These are phyloP conservation scores for Curvularia spicifera DNA, from an alignment of 2,329 filamentous ascomycete species.

Conservation along the genomic window DNA sequence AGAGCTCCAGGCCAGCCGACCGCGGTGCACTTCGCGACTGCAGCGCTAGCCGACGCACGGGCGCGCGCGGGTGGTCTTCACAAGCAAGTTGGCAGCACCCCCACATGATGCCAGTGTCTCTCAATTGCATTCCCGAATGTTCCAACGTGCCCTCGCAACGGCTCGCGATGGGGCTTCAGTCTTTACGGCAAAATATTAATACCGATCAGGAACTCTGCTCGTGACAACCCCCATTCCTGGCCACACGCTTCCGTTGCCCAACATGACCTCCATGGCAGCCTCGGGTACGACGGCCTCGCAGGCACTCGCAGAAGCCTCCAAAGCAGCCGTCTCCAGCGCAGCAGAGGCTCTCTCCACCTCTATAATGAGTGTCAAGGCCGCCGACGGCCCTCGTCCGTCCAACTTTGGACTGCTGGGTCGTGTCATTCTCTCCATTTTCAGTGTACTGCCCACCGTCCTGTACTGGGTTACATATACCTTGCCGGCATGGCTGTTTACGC, in stretches of 20 bases:
- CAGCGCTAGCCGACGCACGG: conserved; percentile 17
- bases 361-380: conserved; percentile 28
- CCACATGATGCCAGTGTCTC: conserved; percentile 10
- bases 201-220: conserved; percentile 7
- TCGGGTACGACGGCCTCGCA: conserved; percentile 28
- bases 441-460: conserved; percentile 63
- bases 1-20: conserved; percentile 16
- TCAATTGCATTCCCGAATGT: conserved; percentile 17
- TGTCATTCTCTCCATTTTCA: conserved; percentile 57
- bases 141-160: conserved; percentile 30
- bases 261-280: conserved; percentile 35
- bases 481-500: conserved; percentile 84
- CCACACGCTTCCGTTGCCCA: conserved; percentile 8
- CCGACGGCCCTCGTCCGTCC: conserved; percentile 35
- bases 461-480: conserved; percentile 88
- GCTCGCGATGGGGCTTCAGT: conserved; percentile 28
- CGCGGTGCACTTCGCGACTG: conserved; percentile 16
- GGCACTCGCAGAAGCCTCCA: conserved; percentile 16
- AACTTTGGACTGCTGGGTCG: conserved; percentile 56
- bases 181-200: conserved; percentile 15
- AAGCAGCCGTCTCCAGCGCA: conserved; percentile 21
- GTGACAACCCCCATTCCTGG: conserved; percentile 12
- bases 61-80: conserved; percentile 8
- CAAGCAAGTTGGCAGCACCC: conserved; percentile 15
- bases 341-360: conserved; percentile 31